These are phyloP conservation scores for Starmerella cellae DNA, from an alignment of 805 yeast genomes.

Conservation along the genomic window DNA sequence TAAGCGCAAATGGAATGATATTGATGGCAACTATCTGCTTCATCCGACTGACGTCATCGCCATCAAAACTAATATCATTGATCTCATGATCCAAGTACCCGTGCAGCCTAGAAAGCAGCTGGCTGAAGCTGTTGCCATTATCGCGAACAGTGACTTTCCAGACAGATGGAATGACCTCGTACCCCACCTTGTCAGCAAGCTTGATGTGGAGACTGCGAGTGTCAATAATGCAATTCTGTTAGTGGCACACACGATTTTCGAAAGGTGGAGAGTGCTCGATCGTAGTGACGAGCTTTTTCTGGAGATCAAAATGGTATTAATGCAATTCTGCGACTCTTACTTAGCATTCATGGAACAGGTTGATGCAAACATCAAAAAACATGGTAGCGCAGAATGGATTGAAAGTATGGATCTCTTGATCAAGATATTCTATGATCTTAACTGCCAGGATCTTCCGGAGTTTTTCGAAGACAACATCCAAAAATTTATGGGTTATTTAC, in stretches of 20 bases:
- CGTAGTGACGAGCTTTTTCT: constrained; percentile 78
- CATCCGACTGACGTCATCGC: constrained; percentile 46
- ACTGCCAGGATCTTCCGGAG: constrained; percentile 96
- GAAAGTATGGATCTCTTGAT: constrained; percentile 42
- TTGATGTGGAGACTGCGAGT: constrained; percentile 41
- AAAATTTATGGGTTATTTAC: constrained; percentile 65
- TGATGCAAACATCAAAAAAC: constrained; percentile 47
- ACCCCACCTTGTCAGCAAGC: constrained; percentile 46
- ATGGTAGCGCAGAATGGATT: constrained; percentile 32
- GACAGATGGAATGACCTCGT: constrained; percentile 65
- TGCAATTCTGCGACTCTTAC: constrained; percentile 70
- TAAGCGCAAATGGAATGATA: constrained; percentile 78
- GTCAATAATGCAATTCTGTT: constrained; percentile 73
- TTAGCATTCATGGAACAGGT: constrained; percentile 49
- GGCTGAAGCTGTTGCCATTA: constrained; percentile 83
- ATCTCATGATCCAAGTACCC: constrained; percentile 76
- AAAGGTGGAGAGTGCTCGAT: constrained; percentile 90
- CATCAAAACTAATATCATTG: constrained; percentile 64
- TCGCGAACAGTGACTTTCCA: constrained; percentile 95
- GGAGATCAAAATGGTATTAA: constrained; percentile 78
- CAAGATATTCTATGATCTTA: constrained; percentile 81
- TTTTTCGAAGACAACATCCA: constrained; percentile 85
- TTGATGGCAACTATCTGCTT: constrained; percentile 65
- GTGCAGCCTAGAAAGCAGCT: constrained; percentile 63
- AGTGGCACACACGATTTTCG: constrained; percentile 92